These are phyloP conservation scores for Picochlorum sp. DNA, from an alignment of 139 green algal species.

Conservation along the genomic window DNA sequence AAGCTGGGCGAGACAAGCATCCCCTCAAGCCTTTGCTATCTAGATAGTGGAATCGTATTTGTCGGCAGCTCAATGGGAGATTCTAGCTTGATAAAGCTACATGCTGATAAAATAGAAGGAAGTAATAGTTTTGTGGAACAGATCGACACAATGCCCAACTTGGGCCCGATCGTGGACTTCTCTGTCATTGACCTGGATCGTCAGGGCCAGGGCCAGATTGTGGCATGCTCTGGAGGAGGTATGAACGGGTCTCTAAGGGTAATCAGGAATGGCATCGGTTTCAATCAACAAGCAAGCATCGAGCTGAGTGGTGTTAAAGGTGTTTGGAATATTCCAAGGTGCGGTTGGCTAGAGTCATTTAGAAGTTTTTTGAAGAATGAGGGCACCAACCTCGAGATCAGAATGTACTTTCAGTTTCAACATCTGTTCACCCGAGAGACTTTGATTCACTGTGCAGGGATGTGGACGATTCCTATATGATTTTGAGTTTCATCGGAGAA, in stretches of 20 bases:
- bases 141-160: constrained; percentile 78
- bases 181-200: constrained; percentile 87
- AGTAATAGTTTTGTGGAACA: constrained; percentile 56
- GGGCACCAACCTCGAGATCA: neutral
- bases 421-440: too few relatives aligned
- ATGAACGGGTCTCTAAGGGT: constrained; percentile 77
- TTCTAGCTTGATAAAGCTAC: constrained; percentile 68
- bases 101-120: neutral
- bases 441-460: constrained; percentile 26
- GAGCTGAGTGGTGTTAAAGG: constrained; percentile 76
- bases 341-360: neutral
- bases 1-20: constrained; percentile 62
- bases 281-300: constrained; percentile 81
- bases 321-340: constrained; percentile 78
- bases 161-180: constrained; percentile 95
- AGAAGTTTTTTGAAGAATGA: constrained; percentile 4
- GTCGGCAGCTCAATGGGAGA: constrained; percentile 53
- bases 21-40: constrained; percentile 74
- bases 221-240: constrained; percentile 76
- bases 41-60: constrained; percentile 90
- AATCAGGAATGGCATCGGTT: constrained; percentile 95
- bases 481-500: constrained; percentile 89
- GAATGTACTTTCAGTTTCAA: too few relatives aligned
- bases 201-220: constrained; percentile 90
- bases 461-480: constrained; percentile 73